Conservation (phyloP, 352 stramenopile genomes). For the Pythium brassicae region DNA sequence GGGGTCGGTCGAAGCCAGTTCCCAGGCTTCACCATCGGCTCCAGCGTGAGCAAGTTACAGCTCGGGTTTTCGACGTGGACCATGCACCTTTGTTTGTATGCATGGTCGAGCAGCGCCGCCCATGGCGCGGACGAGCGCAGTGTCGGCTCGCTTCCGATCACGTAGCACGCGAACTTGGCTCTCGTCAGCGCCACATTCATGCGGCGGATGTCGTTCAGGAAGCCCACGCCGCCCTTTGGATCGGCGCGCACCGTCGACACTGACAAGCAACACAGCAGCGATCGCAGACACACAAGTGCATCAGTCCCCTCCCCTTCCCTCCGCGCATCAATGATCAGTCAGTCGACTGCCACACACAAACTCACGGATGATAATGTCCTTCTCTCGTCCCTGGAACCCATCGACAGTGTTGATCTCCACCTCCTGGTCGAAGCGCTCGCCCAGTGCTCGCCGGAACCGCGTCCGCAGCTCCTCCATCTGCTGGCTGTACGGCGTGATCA, state of each 20-base stretch:
- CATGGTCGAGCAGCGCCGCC: conserved; percentile 72
- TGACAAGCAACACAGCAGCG: conserved; percentile 18
- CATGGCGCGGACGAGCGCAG: conserved; percentile 84
- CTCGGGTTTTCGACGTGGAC: conserved; percentile 79
- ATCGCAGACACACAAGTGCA: background rate
- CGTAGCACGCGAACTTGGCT: conserved; percentile 86
- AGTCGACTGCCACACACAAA: conserved; percentile 8
- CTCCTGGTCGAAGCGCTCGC: conserved; percentile 70
- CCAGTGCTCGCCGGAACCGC: conserved; percentile 49
- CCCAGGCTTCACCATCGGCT: conserved; percentile 42
- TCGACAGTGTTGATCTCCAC: conserved; percentile 93
- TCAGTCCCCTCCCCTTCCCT: background rate
- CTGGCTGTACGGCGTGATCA: conserved; percentile 89
- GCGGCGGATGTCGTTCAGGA: conserved; percentile 85
- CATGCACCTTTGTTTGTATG: conserved; percentile 56
- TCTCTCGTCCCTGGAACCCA: conserved; percentile 89
- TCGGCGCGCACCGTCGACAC: conserved; percentile 86
- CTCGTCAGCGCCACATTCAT: conserved; percentile 89
- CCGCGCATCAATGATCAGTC: no score
- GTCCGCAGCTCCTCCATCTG: conserved; percentile 84
- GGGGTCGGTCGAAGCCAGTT: conserved; percentile 11
- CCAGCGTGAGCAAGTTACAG: conserved; percentile 70
- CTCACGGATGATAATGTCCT: conserved; percentile 90
- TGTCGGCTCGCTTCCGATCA: conserved; percentile 81
- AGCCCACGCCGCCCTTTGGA: conserved; percentile 76